A percentile compares a stretch with the other conserved stretches of the same genome.
Conservation (phyloP, 129 eudicot genomes). For the Flaveria linearis region DNA sequence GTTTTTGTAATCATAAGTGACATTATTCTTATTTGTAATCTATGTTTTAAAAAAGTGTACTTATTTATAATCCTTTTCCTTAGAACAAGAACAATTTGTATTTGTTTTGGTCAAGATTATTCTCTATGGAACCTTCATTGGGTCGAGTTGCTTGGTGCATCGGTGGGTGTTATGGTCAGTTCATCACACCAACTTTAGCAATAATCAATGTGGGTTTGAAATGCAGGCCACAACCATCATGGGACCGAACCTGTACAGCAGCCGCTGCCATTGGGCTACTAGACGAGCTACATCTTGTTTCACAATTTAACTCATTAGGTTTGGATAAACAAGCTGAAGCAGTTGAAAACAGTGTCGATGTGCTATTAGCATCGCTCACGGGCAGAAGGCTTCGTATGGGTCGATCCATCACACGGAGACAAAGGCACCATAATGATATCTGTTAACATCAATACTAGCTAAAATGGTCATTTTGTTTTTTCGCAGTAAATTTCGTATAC, state of each 20-base stretch:
- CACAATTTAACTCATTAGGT: slow-evolving; percentile 50
- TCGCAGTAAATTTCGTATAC: background rate
- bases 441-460: slow-evolving; percentile 32
- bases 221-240: slow-evolving; percentile 93
- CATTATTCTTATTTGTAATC: background rate
- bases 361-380: slow-evolving; percentile 69
- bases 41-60: background rate
- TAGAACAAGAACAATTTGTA: background rate
- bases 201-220: slow-evolving; percentile 15
- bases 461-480: background rate
- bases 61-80: background rate
- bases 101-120: background rate
- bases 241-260: slow-evolving; percentile 99
- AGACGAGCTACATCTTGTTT: slow-evolving; percentile 67
- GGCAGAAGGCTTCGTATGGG: slow-evolving; percentile 84
- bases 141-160: slow-evolving; percentile 4
- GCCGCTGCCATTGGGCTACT: slow-evolving; percentile 91
- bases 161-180: background rate
- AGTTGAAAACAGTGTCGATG: slow-evolving; percentile 62
- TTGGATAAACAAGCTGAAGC: slow-evolving; percentile 76
- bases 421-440: slow-evolving; percentile 52
- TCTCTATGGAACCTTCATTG: background rate
- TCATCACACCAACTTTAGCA: background rate
- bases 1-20: background rate
- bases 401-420: slow-evolving; percentile 73